phyloP scores from a whole-genome alignment of 495 filamentous ascomycete species.

The Podospora bellae-mahoneyi region DNA sequence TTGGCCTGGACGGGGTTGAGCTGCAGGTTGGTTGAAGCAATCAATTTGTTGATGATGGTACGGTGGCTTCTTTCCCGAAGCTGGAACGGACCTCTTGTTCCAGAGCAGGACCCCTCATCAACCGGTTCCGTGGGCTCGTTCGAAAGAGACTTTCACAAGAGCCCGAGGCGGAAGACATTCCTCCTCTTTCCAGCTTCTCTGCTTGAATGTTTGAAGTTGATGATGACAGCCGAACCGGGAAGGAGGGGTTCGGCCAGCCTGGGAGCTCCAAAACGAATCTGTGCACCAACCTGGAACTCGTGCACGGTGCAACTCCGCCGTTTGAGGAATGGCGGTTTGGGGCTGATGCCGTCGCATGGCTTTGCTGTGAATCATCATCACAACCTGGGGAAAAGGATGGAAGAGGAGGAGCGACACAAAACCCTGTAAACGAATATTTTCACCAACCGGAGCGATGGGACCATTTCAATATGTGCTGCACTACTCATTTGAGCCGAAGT shows the following conservation, averaged over 20 bases:
- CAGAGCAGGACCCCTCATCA: neutral
- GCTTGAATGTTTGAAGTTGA: slow-evolving; percentile 27
- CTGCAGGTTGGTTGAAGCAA: neutral
- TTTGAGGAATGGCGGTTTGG: neutral
- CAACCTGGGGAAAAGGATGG: neutral
- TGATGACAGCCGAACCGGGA: slow-evolving; percentile 19
- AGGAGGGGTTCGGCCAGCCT: slow-evolving; percentile 1
- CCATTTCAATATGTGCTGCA: neutral
- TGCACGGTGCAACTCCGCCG: neutral
- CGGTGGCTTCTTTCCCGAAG: slow-evolving; percentile 3
- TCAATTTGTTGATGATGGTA: neutral
- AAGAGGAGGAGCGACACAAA: neutral
- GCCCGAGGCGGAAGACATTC: neutral
- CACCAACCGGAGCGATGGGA: slow-evolving; percentile 1
- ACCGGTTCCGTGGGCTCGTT: slow-evolving; percentile 7
- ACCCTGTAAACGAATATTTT: neutral
- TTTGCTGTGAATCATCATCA: neutral
- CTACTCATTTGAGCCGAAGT: slow-evolving; percentile 3
- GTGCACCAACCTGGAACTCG: neutral
- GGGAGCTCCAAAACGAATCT: neutral
- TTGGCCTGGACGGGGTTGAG: neutral
- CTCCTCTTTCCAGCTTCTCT: neutral
- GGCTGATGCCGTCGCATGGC: neutral
- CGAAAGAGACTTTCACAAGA: neutral
- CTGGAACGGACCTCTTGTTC: neutral